phyloP scores from a whole-genome alignment of 805 yeast genomes.

The Nakazawaea peltata region DNA sequence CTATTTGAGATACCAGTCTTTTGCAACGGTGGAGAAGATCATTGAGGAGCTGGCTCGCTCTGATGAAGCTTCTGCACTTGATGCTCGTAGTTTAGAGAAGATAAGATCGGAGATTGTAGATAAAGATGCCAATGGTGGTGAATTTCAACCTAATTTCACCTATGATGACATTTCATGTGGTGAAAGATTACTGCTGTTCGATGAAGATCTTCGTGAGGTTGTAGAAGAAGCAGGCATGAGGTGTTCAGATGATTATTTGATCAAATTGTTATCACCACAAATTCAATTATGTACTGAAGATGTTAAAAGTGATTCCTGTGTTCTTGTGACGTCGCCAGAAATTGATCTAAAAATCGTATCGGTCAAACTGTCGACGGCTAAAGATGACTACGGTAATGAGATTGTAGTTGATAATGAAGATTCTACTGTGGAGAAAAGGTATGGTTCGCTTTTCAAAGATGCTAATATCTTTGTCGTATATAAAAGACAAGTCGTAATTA shows the following conservation, averaged over 20 bases:
- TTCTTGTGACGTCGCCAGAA: slow-evolving; percentile 65
- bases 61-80: background rate
- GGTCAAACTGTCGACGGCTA: slow-evolving; percentile 36
- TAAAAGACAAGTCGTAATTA: slow-evolving; percentile 34
- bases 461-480: slow-evolving; percentile 68
- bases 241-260: slow-evolving; percentile 46
- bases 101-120: slow-evolving; percentile 11
- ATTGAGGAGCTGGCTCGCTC: slow-evolving; percentile 23
- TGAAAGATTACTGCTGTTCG: slow-evolving; percentile 39
- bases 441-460: slow-evolving; percentile 57
- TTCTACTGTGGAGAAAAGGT: slow-evolving; percentile 46
- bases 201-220: slow-evolving; percentile 39
- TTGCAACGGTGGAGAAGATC: slow-evolving; percentile 42
- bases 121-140: no score
- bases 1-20: slow-evolving; percentile 39
- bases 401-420: slow-evolving; percentile 11
- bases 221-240: slow-evolving; percentile 28
- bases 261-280: slow-evolving; percentile 75
- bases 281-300: slow-evolving; percentile 56
- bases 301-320: slow-evolving; percentile 42
- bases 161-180: slow-evolving; percentile 10
- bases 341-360: slow-evolving; percentile 65
- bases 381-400: slow-evolving; percentile 26
- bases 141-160: no score
- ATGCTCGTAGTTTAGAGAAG: slow-evolving; percentile 3